phyloP scores from a whole-genome alignment of 2,329 filamentous ascomycete genomes.

The Botryotinia convoluta region DNA sequence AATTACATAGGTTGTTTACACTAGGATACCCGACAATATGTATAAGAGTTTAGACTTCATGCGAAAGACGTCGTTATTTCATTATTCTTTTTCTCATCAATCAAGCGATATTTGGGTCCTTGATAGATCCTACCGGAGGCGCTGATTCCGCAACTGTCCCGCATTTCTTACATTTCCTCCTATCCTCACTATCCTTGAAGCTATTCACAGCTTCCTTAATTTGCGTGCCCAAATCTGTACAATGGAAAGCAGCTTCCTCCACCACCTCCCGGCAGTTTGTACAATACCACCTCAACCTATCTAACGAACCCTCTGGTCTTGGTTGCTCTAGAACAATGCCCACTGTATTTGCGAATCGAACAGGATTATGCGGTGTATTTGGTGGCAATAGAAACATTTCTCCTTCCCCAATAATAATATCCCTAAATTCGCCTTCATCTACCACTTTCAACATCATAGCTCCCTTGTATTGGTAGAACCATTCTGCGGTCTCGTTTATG shows the following conservation, averaged over 20 bases:
- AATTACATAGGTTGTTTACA: not conserved
- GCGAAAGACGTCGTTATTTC: not conserved
- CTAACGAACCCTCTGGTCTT: constrained; percentile 65
- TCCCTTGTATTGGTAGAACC: constrained; percentile 96
- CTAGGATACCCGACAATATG: constrained; percentile 13
- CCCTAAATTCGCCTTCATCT: constrained; percentile 68
- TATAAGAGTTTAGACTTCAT: not conserved
- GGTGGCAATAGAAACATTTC: constrained; percentile 89
- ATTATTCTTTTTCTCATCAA: constrained; percentile 1
- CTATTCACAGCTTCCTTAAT: constrained; percentile 86
- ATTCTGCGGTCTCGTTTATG: constrained; percentile 94
- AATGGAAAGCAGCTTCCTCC: constrained; percentile 83
- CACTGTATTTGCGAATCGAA: constrained; percentile 91
- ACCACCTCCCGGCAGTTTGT: constrained; percentile 66
- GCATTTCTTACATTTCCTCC: constrained; percentile 74
- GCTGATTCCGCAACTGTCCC: constrained; percentile 71
- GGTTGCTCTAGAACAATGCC: constrained; percentile 89
- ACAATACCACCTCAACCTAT: constrained; percentile 92
- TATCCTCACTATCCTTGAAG: constrained; percentile 68
- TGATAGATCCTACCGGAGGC: constrained; percentile 58
- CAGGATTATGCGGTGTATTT: constrained; percentile 96
- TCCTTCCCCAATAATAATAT: constrained; percentile 87
- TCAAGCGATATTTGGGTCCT: constrained; percentile 53
- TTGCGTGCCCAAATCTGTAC: constrained; percentile 87
- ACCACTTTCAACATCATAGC: constrained; percentile 93